These are phyloP conservation scores for Arthrobotrys megalospora DNA, from an alignment of 2,329 filamentous ascomycete species.

Conservation along the genomic window DNA sequence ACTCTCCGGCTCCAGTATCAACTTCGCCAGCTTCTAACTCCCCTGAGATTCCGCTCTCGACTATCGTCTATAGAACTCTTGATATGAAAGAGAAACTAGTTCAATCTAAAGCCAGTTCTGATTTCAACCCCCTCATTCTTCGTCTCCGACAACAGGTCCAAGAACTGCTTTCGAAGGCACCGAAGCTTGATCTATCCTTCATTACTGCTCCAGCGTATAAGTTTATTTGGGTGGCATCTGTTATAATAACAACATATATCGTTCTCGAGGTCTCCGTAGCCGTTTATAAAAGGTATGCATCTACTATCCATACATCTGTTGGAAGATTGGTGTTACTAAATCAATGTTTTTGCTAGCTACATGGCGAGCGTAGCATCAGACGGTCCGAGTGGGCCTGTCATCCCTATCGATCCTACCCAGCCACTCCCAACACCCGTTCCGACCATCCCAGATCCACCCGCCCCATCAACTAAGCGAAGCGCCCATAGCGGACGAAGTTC, in stretches of 20 bases:
- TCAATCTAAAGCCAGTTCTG: conserved; percentile 5
- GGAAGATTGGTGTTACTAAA: not conserved
- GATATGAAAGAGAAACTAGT: conserved; percentile 21
- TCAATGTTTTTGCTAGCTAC: conserved; percentile 22
- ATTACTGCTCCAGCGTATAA: conserved; percentile 20
- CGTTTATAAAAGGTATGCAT: conserved; percentile 47
- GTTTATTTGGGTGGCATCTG: conserved; percentile 39
- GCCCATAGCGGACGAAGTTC: not conserved
- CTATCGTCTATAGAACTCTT: conserved; percentile 46
- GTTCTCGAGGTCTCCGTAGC: conserved; percentile 33
- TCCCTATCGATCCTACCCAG: conserved; percentile 43
- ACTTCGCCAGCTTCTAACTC: conserved; percentile 1
- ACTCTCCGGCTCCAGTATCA: conserved; percentile 1
- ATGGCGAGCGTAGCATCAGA: not conserved
- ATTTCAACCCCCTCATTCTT: conserved; percentile 47
- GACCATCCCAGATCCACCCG: conserved; percentile 1
- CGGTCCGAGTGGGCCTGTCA: conserved; percentile 32
- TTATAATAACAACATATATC: conserved; percentile 40
- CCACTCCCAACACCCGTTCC: conserved; percentile 35
- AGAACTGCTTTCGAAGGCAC: conserved; percentile 7
- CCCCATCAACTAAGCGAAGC: not conserved
- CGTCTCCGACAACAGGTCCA: conserved; percentile 33
- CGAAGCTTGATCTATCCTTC: conserved; percentile 18
- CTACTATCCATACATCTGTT: not conserved
- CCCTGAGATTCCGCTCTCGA: conserved; percentile 43